Evolutionary conservation across 1,284 basidiomycete genomes (phyloP), one percentile per base, ranked within the genome.

Genomic region (Malassezia slooffiae): DNA sequence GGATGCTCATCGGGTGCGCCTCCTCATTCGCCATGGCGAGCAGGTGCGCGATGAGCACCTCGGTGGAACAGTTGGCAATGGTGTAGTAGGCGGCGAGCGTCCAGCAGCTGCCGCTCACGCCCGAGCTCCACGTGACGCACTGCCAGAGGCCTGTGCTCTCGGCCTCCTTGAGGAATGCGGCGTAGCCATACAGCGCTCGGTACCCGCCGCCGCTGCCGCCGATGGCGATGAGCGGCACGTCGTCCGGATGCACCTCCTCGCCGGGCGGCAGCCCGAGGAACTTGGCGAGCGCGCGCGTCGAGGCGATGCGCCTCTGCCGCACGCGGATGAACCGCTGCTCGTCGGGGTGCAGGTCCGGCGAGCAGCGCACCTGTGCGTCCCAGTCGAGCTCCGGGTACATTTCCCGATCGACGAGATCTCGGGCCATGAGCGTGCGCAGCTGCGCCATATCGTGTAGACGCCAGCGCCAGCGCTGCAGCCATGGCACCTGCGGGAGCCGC

Each of bases 131-230:
- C 4, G 57, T 54, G 13, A 58, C 41, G 42, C 61, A 49, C 41
- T 62, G 54, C 66, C 66, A 70, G 21, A 69, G 43, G 5, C 53
- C 54, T 12, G 55, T 47, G 13, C 54, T 50, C 37, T 64, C 57
- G 10, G 67, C 47, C 2, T 58, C 64, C 3, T 57, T 52, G 30
- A 67, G 48, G 26, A 58, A 57, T 15, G 54, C 60, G 5, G 58
- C 48, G 34, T 57, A 62, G 20, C 55, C 58, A 28, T 56, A 66
- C 50, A 55, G 66, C 22, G 69, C 69, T 10, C 69, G 52, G 30
- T 67, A 69, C 16, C 69, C 69, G n/a, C 69, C 69, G 9, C 69
- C 69, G 1, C 56, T 60, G n/a, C 67, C 69, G 8, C 69, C 67
- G 9, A 70, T 39, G 2, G 60, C 64, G 15, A 70, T 49, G 10